Evolutionary conservation across 768 basidiomycete genomes (phyloP).

Genomic region (Cantharellus anzutake): DNA sequence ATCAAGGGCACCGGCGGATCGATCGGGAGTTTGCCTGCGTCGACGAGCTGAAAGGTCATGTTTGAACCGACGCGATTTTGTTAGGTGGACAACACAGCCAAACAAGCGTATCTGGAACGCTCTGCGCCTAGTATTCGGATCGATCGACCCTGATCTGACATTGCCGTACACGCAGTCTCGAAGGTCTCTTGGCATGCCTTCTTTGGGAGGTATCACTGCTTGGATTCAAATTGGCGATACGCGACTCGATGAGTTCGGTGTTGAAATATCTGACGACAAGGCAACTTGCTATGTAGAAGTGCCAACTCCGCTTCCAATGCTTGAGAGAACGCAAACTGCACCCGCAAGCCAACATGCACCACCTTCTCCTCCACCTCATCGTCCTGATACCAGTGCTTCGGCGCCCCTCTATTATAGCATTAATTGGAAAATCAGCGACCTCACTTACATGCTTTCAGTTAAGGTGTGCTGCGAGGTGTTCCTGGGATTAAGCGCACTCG

Average conservation of each 20-base stretch:
- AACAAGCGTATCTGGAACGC: background rate
- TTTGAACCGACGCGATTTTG: background rate
- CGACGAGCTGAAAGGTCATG: background rate
- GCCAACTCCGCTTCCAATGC: background rate
- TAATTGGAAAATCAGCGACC: background rate
- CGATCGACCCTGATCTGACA: no score
- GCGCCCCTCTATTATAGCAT: background rate
- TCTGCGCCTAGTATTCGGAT: no score
- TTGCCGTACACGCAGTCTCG: no score
- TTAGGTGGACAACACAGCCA: background rate
- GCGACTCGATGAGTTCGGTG: background rate
- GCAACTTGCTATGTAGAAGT: background rate
- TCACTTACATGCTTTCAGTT: background rate
- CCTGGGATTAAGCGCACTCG: no score
- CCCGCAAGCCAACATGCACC: background rate
- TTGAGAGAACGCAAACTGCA: background rate
- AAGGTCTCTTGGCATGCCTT: background rate
- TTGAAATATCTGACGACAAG: background rate
- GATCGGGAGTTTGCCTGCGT: slow-evolving; percentile 3
- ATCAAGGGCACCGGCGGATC: slow-evolving; percentile 22
- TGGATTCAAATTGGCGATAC: background rate
- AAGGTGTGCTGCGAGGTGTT: background rate
- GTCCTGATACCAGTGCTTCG: background rate
- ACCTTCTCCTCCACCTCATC: background rate
- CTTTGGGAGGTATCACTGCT: background rate